phyloP scores from a whole-genome alignment of 1,284 basidiomycete genomes.

The Heterobasidion parviporum region DNA sequence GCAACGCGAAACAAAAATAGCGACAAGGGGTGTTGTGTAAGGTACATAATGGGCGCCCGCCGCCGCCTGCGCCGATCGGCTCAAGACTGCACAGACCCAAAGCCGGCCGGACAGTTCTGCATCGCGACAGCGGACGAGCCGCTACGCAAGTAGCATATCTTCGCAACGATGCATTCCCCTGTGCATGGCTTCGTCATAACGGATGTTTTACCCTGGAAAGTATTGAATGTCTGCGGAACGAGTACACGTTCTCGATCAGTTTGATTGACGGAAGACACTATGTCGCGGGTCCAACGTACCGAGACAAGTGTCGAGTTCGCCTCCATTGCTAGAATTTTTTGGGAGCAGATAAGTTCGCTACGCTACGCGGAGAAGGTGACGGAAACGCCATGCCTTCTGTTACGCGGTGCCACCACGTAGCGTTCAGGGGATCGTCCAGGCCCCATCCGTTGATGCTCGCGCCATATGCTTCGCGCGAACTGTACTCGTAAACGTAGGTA shows the following conservation, averaged over 20 bases:
- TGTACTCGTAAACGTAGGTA: constrained; percentile 64
- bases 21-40: no score
- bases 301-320: constrained; percentile 47
- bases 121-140: constrained; percentile 52
- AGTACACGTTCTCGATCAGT: constrained; percentile 1
- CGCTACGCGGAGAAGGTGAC: neutral
- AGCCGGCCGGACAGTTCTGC: constrained; percentile 53
- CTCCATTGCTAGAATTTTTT: constrained; percentile 45
- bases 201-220: constrained; percentile 66
- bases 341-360: neutral
- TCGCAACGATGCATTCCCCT: constrained; percentile 53
- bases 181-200: constrained; percentile 47
- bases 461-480: constrained; percentile 62
- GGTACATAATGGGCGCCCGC: neutral
- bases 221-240: constrained; percentile 48
- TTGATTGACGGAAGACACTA: neutral
- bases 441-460: constrained; percentile 55
- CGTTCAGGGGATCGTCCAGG: constrained; percentile 63
- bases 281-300: constrained; percentile 26
- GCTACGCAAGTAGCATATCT: constrained; percentile 75
- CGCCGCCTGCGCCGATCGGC: neutral
- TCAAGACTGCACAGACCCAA: constrained; percentile 55
- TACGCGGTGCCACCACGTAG: constrained; percentile 78
- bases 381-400: constrained; percentile 51
- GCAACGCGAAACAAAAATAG: neutral